Percentiles rank a stretch among this genome's conserved stretches.
Conservation (phyloP, 2,329 filamentous ascomycete species). For the Penicillium sp. region DNA sequence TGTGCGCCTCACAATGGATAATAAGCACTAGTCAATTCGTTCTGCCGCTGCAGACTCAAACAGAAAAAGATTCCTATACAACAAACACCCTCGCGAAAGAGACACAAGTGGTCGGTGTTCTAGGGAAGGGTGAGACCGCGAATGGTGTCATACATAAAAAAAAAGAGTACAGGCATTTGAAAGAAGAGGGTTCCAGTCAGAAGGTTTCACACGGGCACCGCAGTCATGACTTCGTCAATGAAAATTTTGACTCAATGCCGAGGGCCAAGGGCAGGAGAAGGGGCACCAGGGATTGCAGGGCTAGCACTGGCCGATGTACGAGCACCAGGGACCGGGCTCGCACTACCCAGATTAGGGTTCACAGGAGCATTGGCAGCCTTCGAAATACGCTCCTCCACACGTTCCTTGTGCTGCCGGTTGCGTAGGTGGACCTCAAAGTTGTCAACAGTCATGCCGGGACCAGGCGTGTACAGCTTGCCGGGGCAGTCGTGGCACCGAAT, state of each 20-base stretch:
- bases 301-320: neutral
- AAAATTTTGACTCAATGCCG: conserved; percentile 16
- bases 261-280: conserved; percentile 13
- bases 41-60: conserved; percentile 10
- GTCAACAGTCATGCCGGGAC: conserved; percentile 77
- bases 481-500: conserved; percentile 92
- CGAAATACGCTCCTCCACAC: conserved; percentile 58
- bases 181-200: conserved; percentile 9
- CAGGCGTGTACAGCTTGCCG: conserved; percentile 89
- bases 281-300: neutral
- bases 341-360: conserved; percentile 8
- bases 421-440: conserved; percentile 93
- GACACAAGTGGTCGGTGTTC: neutral
- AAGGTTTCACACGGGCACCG: conserved; percentile 12
- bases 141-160: neutral
- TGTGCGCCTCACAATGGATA: conserved; percentile 1
- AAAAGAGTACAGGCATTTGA: conserved; percentile 18
- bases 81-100: conserved; percentile 7
- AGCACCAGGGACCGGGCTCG: conserved; percentile 17
- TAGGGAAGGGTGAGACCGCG: neutral
- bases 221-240: conserved; percentile 21
- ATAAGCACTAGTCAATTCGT: conserved; percentile 14
- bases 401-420: conserved; percentile 76
- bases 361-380: conserved; percentile 20
- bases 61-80: conserved; percentile 18